A percentile compares a stretch with the other conserved stretches of the same genome.
Evolutionary conservation across 495 filamentous ascomycete species (phyloP).

Genomic region (Penicillium cataractarum): DNA sequence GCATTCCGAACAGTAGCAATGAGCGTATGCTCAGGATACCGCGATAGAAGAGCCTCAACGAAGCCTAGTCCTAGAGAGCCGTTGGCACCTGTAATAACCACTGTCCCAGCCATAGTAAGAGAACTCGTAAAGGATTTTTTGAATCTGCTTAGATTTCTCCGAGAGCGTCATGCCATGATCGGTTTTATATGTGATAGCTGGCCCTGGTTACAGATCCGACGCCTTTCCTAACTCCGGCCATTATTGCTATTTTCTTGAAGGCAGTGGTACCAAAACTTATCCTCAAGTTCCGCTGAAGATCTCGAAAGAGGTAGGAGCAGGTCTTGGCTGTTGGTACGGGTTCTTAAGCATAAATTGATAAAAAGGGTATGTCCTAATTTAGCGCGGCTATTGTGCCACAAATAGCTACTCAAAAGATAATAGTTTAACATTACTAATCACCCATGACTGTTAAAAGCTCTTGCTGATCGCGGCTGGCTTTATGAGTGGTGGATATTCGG

Average conservation of each 20-base stretch:
- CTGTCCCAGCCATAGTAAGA: slow-evolving; percentile 35
- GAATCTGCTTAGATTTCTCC: neutral
- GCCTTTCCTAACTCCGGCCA: neutral
- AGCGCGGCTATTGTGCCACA: neutral
- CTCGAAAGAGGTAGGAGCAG: neutral
- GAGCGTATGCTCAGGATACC: slow-evolving; percentile 39
- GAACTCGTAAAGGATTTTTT: neutral
- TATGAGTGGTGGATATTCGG: neutral
- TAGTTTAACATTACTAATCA: neutral
- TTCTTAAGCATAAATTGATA: neutral
- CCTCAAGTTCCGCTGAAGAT: no score
- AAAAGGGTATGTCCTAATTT: neutral
- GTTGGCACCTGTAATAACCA: slow-evolving; percentile 55
- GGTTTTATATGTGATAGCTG: neutral
- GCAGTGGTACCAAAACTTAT: no score
- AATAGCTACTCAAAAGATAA: neutral
- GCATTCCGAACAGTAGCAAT: slow-evolving; percentile 48
- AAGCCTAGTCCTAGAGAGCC: slow-evolving; percentile 50
- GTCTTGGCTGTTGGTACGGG: neutral
- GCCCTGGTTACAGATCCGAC: neutral
- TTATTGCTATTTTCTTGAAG: neutral
- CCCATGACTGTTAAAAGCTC: neutral
- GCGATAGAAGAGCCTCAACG: slow-evolving; percentile 40
- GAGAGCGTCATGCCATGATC: neutral
- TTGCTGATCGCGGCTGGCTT: neutral